Conservation (phyloP, 75 land plant species). For the Picea glauca region DNA sequence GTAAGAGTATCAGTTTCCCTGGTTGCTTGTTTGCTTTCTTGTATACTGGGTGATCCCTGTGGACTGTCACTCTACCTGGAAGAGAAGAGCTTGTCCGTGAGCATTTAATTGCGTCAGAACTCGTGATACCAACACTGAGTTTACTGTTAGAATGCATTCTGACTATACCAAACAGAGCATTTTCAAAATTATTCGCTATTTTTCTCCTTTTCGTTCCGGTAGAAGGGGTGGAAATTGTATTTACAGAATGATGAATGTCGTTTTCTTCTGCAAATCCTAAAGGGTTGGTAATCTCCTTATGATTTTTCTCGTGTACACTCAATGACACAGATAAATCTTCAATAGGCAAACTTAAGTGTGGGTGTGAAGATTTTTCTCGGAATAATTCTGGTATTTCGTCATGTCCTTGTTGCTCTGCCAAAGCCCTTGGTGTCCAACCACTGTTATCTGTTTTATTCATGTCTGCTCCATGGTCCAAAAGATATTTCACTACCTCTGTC, state of each 20-base stretch:
- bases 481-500: conserved; percentile 36
- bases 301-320: not conserved
- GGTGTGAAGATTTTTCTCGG: too few relatives aligned
- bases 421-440: conserved; percentile 20
- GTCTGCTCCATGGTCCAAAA: conserved; percentile 38
- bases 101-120: not conserved
- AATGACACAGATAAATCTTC: too few relatives aligned
- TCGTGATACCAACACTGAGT: not conserved
- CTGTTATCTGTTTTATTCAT: conserved; percentile 23
- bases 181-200: conserved; percentile 32
- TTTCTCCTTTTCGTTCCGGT: conserved; percentile 19
- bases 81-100: not conserved
- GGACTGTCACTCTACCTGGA: conserved; percentile 59
- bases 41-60: conserved; percentile 24
- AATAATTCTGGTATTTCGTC: conserved; percentile 17
- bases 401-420: conserved; percentile 33
- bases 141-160: not conserved
- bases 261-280: not conserved
- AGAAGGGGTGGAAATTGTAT: not conserved
- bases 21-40: conserved; percentile 7
- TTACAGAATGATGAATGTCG: not conserved
- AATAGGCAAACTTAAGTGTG: too few relatives aligned
- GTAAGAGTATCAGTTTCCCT: conserved; percentile 49
- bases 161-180: conserved; percentile 62
- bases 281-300: not conserved